Percentiles rank a stretch among this genome's conserved stretches.
These are phyloP conservation scores for Zygnema cylindricum DNA, from an alignment of 139 green algal genomes.

Conservation along the genomic window DNA sequence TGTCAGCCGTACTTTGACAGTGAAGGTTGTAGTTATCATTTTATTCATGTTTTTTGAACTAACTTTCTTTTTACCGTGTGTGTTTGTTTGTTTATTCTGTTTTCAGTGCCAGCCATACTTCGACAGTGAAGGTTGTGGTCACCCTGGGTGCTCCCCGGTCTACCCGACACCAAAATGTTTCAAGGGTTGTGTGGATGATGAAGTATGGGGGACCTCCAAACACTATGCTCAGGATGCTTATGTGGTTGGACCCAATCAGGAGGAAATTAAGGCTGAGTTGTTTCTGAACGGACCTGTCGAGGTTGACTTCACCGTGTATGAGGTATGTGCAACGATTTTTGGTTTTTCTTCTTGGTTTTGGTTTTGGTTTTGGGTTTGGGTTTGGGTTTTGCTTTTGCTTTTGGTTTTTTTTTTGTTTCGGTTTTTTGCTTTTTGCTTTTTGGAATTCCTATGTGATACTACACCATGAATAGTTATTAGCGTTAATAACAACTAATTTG, in stretches of 20 bases:
- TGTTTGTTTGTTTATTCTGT: too few relatives aligned
- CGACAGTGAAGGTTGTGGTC: slow-evolving; percentile 43
- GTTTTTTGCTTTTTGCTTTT: too few relatives aligned
- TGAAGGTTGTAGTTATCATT: slow-evolving; percentile 47
- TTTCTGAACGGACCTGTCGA: slow-evolving; percentile 55
- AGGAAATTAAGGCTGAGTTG: slow-evolving; percentile 61
- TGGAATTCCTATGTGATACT: too few relatives aligned
- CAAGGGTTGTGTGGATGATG: slow-evolving; percentile 28
- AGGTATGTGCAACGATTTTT: too few relatives aligned
- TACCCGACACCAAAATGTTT: slow-evolving; percentile 51
- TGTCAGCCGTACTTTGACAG: slow-evolving; percentile 61
- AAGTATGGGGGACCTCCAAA: slow-evolving; percentile 44
- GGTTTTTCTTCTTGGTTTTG: too few relatives aligned
- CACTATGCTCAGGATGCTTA: slow-evolving; percentile 52
- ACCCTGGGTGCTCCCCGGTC: slow-evolving; percentile 51
- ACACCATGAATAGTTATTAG: too few relatives aligned
- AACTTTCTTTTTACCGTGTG: too few relatives aligned
- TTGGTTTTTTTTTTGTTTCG: too few relatives aligned
- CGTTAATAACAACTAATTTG: too few relatives aligned
- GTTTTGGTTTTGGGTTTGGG: too few relatives aligned
- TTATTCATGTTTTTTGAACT: too few relatives aligned
- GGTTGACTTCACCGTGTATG: slow-evolving; percentile 58
- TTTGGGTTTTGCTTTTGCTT: too few relatives aligned
- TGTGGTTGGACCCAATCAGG: slow-evolving; percentile 30
- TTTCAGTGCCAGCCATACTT: slow-evolving; percentile 60